Conservation (phyloP, 306 rosid species). For the Albizia julibrissin region DNA sequence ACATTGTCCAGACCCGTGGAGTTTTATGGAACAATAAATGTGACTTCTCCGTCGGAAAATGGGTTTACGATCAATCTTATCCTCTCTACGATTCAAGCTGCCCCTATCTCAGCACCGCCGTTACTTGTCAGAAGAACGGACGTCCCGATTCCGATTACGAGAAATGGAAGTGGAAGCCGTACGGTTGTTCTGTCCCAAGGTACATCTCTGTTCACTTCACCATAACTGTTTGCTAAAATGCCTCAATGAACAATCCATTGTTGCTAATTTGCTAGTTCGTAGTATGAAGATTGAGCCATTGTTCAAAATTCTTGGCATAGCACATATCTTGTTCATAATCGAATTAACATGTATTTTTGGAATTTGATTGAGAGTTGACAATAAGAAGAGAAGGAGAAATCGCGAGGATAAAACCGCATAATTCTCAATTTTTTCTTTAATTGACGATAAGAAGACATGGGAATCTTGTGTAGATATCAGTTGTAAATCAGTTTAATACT, state of each 20-base stretch:
- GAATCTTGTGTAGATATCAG: constrained; percentile 11
- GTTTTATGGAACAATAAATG: constrained; percentile 52
- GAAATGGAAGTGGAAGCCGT: constrained; percentile 96
- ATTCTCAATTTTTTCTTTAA: neutral
- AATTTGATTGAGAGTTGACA: neutral
- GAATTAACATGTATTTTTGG: neutral
- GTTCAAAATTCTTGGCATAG: constrained; percentile 13
- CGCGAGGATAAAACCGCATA: neutral
- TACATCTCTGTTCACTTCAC: constrained; percentile 17
- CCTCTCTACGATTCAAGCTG: constrained; percentile 85
- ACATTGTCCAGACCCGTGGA: constrained; percentile 59
- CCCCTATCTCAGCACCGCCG: constrained; percentile 85
- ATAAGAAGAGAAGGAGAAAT: neutral
- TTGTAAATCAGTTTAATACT: constrained; percentile 1
- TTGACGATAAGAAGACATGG: neutral
- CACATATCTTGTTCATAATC: neutral
- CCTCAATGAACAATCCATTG: constrained; percentile 14
- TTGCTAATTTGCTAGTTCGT: neutral
- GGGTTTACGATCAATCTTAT: constrained; percentile 83
- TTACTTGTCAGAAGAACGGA: constrained; percentile 87
- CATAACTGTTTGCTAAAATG: constrained; percentile 12
- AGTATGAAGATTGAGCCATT: neutral
- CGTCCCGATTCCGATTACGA: constrained; percentile 94
- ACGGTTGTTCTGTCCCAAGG: constrained; percentile 81
- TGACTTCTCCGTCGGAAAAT: constrained; percentile 77